These are phyloP conservation scores for Teratosphaeria epicoccoides DNA, from an alignment of 2,329 filamentous ascomycete species.

Conservation along the genomic window DNA sequence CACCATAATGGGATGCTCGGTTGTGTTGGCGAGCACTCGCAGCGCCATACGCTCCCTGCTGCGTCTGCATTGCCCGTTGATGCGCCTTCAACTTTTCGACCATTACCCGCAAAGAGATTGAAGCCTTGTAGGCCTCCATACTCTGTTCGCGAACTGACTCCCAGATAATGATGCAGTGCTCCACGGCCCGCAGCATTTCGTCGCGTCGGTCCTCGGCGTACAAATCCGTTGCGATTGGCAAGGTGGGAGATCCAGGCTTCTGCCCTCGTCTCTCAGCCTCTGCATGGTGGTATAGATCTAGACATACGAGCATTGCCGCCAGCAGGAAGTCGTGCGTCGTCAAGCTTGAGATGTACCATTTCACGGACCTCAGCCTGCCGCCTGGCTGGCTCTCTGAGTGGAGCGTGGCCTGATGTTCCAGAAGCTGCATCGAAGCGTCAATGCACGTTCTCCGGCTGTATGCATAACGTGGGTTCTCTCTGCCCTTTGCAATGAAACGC, in stretches of 20 bases:
- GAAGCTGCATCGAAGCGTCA: conserved; percentile 72
- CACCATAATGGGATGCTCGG: conserved; percentile 11
- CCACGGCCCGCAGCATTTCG: conserved; percentile 67
- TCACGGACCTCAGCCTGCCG: conserved; percentile 61
- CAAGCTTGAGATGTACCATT: conserved; percentile 69
- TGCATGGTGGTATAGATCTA: conserved; percentile 67
- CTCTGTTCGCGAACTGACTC: conserved; percentile 63
- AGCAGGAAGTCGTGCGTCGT: conserved; percentile 78
- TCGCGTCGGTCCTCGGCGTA: conserved; percentile 43
- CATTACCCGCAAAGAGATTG: conserved; percentile 71
- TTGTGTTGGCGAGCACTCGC: background rate
- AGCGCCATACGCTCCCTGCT: background rate
- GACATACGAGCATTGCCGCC: conserved; percentile 70
- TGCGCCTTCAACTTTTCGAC: conserved; percentile 61
- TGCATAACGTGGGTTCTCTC: conserved; percentile 68
- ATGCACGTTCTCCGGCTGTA: conserved; percentile 77
- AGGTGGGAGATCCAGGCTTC: conserved; percentile 7
- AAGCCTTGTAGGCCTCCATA: conserved; percentile 84
- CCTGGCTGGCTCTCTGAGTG: conserved; percentile 62
- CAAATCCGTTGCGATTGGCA: conserved; percentile 24
- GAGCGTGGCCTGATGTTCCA: conserved; percentile 66
- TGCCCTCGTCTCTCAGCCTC: conserved; percentile 30
- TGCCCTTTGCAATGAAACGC: conserved; percentile 69
- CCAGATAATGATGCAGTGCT: conserved; percentile 70
- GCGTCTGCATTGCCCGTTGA: conserved; percentile 15